Percentiles rank a stretch among this genome's conserved stretches.
These are phyloP conservation scores for Neocatenulostroma microsporum DNA, from an alignment of 2,329 filamentous ascomycete species.

Conservation along the genomic window DNA sequence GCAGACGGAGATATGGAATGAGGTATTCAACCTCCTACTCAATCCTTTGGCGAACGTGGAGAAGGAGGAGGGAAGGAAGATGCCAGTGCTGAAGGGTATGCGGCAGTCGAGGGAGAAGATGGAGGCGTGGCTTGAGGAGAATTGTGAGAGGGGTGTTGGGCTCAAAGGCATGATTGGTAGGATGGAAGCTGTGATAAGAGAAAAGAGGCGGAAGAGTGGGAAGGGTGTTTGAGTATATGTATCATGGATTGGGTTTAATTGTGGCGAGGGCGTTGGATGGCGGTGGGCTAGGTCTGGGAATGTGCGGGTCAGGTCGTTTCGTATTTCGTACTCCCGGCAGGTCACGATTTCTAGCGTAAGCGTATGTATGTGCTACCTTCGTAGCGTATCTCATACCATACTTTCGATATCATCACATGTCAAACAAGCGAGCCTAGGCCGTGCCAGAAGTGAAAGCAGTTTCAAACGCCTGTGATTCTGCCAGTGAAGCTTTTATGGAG, in stretches of 20 bases:
- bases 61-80: conserved; percentile 54
- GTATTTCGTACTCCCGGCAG: not conserved
- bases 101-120: conserved; percentile 63
- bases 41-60: conserved; percentile 67
- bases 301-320: not conserved
- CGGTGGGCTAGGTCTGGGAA: not conserved
- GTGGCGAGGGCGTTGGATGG: too few species aligned
- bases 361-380: not conserved
- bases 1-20: conserved; percentile 85
- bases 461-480: too few species aligned
- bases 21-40: conserved; percentile 74
- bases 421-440: too few species aligned
- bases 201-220: conserved; percentile 23
- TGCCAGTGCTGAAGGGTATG: conserved; percentile 70
- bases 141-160: conserved; percentile 69
- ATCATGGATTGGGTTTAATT: not conserved
- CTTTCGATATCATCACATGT: too few species aligned
- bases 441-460: too few species aligned
- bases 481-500: too few species aligned
- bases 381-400: too few species aligned
- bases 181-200: conserved; percentile 61
- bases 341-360: not conserved
- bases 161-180: conserved; percentile 50
- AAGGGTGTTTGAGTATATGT: conserved; percentile 7
- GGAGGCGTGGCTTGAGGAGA: conserved; percentile 73